Conservation (phyloP, 352 stramenopile genomes). For the Globisporangium lucens region DNA sequence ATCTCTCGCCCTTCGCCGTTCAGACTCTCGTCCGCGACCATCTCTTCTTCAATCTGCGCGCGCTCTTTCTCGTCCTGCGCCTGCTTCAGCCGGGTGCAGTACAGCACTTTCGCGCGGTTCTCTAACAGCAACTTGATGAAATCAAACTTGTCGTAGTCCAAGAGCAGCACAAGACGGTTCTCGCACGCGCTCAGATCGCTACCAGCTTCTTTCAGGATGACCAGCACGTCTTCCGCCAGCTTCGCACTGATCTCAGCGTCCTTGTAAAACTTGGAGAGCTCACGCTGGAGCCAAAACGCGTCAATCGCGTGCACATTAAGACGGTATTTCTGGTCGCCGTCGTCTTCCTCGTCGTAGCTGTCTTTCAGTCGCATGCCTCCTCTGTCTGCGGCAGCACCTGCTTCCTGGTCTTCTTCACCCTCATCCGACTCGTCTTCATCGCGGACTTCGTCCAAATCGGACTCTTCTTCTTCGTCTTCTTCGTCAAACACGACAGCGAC, state of each 20-base stretch:
- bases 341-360: slow-evolving; percentile 62
- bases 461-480: slow-evolving; percentile 94
- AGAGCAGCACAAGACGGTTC: slow-evolving; percentile 95
- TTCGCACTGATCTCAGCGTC: slow-evolving; percentile 93
- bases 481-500: slow-evolving; percentile 98
- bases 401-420: slow-evolving; percentile 43
- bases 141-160: slow-evolving; percentile 99
- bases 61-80: slow-evolving; percentile 92
- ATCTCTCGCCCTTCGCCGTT: slow-evolving; percentile 89
- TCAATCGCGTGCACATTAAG: slow-evolving; percentile 97
- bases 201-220: slow-evolving; percentile 59
- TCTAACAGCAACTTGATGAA: slow-evolving; percentile 97
- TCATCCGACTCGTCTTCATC: slow-evolving; percentile 61
- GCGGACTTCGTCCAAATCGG: slow-evolving; percentile 90
- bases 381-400: slow-evolving; percentile 35
- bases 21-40: slow-evolving; percentile 80
- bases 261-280: slow-evolving; percentile 95
- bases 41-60: slow-evolving; percentile 87
- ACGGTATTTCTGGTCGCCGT: slow-evolving; percentile 60
- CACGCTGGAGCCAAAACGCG: slow-evolving; percentile 97
- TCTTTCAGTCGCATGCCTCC: slow-evolving; percentile 78
- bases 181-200: slow-evolving; percentile 90
- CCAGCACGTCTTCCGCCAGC: slow-evolving; percentile 91
- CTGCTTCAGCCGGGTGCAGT: slow-evolving; percentile 96
- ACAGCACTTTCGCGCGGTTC: slow-evolving; percentile 96